Percentiles rank a stretch among this genome's conserved stretches.
Evolutionary conservation across 1,284 basidiomycete species (phyloP).

Genomic region (Megacollybia platyphylla): DNA sequence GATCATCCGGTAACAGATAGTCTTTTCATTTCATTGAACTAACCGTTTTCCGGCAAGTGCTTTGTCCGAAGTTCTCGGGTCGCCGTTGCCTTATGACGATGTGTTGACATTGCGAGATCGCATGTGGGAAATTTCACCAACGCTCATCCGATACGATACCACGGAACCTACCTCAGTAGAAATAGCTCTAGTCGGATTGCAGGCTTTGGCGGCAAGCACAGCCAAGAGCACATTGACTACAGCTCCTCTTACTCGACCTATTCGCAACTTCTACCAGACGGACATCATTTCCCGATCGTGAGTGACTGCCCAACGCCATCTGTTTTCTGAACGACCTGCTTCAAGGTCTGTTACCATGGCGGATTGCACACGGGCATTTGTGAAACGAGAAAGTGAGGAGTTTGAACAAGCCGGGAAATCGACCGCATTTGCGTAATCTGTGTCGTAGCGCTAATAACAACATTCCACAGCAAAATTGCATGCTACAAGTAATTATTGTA

Average conservation of each 20-base stretch:
- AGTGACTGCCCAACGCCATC: constrained; percentile 19
- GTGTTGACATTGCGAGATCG: constrained; percentile 81
- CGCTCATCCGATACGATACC: constrained; percentile 80
- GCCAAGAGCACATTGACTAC: constrained; percentile 45
- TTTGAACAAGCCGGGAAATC: constrained; percentile 22
- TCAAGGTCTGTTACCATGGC: constrained; percentile 77
- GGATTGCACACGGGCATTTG: constrained; percentile 69
- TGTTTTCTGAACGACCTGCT: not conserved
- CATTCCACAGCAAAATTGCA: not conserved
- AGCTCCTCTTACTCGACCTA: constrained; percentile 66
- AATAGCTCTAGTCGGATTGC: constrained; percentile 62
- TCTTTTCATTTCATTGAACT: not conserved
- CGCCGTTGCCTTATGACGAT: constrained; percentile 85
- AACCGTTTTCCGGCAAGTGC: constrained; percentile 39
- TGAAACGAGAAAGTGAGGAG: constrained; percentile 46
- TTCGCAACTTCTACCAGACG: constrained; percentile 94
- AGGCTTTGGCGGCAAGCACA: constrained; percentile 39
- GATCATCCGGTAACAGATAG: constrained; percentile 66
- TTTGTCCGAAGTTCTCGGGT: constrained; percentile 78
- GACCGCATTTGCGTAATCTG: constrained; percentile 29
- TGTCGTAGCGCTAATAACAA: not conserved
- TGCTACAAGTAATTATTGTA: too few relatives aligned
- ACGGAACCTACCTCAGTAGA: constrained; percentile 71
- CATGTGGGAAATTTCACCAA: constrained; percentile 95
- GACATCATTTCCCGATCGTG: constrained; percentile 80